phyloP scores from a whole-genome alignment of 2,329 filamentous ascomycete species.

The Hypoxylon sp. region DNA sequence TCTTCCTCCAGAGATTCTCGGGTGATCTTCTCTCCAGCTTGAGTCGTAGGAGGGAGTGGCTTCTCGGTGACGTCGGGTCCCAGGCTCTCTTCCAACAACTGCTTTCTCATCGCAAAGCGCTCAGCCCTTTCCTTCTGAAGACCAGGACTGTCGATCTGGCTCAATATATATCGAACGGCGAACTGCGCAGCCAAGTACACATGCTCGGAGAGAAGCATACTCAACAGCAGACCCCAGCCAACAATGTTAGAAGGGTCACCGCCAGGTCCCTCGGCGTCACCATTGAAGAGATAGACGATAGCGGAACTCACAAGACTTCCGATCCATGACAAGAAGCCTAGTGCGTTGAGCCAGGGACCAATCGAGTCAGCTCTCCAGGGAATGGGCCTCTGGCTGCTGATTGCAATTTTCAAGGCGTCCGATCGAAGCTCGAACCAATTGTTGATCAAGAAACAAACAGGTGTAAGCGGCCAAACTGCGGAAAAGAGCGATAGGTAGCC shows the following conservation, averaged over 20 bases:
- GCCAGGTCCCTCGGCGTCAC: constrained; percentile 72
- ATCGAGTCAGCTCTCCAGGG: constrained; percentile 94
- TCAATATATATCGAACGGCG: constrained; percentile 77
- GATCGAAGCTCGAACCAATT: constrained; percentile 96
- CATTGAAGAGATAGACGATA: constrained; percentile 89
- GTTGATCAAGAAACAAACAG: constrained; percentile 89
- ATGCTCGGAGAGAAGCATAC: constrained; percentile 89
- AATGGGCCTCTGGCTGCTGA: constrained; percentile 88
- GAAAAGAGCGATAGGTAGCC: constrained; percentile 91
- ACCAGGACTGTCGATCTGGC: constrained; percentile 86
- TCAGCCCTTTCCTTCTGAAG: constrained; percentile 87
- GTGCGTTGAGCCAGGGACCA: constrained; percentile 87
- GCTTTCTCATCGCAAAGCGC: constrained; percentile 83
- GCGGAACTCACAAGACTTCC: constrained; percentile 89
- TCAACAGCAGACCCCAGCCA: constrained; percentile 83
- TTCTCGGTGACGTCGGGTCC: constrained; percentile 67
- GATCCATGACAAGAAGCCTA: constrained; percentile 93
- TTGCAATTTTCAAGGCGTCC: constrained; percentile 93
- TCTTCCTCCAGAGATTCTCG: constrained; percentile 74
- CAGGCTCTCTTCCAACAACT: constrained; percentile 79
- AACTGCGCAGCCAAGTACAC: constrained; percentile 84
- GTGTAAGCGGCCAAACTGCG: constrained; percentile 93
- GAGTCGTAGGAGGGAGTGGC: constrained; percentile 60
- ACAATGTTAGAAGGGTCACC: constrained; percentile 78
- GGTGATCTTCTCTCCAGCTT: constrained; percentile 72